Evolutionary conservation across 768 basidiomycete species (phyloP).

Genomic region (Leccinum arenicola): DNA sequence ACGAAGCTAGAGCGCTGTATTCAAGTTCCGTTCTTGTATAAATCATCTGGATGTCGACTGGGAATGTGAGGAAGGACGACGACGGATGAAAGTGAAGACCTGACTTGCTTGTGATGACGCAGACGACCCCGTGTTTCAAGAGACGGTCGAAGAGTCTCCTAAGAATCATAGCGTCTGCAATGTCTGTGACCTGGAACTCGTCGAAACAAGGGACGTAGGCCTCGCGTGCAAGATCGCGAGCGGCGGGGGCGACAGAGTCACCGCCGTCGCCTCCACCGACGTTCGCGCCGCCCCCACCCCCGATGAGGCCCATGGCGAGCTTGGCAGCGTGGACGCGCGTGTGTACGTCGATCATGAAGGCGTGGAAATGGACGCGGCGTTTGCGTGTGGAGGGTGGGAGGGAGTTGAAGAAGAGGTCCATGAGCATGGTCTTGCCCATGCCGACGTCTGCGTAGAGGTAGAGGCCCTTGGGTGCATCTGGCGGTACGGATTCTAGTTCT

Average conservation of each 20-base stretch:
- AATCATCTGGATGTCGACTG: constrained; percentile 94
- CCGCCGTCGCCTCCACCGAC: constrained; percentile 38
- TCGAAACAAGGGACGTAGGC: constrained; percentile 91
- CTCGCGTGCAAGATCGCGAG: constrained; percentile 80
- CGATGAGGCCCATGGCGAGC: constrained; percentile 58
- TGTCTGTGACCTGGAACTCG: constrained; percentile 99
- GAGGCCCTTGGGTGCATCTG: constrained; percentile 73
- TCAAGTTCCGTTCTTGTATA: constrained; percentile 86
- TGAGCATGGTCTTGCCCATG: constrained; percentile 98
- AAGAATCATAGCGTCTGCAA: constrained; percentile 97
- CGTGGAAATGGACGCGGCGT: constrained; percentile 95
- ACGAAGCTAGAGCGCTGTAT: constrained; percentile 94
- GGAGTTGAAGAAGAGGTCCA: constrained; percentile 94
- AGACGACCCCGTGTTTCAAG: constrained; percentile 85
- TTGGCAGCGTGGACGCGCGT: constrained; percentile 89
- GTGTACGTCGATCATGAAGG: constrained; percentile 97
- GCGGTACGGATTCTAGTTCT: constrained; percentile 36
- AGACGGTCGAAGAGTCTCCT: constrained; percentile 85
- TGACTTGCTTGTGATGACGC: constrained; percentile 96
- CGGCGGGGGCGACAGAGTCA: constrained; percentile 86
- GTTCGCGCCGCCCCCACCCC: constrained; percentile 31
- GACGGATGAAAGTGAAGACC: constrained; percentile 24
- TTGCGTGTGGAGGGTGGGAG: constrained; percentile 66
- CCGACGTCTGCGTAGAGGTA: constrained; percentile 98
- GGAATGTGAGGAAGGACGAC: background rate